Conservation (phyloP, 495 filamentous ascomycete species). For the Hypoxylon perforatum region DNA sequence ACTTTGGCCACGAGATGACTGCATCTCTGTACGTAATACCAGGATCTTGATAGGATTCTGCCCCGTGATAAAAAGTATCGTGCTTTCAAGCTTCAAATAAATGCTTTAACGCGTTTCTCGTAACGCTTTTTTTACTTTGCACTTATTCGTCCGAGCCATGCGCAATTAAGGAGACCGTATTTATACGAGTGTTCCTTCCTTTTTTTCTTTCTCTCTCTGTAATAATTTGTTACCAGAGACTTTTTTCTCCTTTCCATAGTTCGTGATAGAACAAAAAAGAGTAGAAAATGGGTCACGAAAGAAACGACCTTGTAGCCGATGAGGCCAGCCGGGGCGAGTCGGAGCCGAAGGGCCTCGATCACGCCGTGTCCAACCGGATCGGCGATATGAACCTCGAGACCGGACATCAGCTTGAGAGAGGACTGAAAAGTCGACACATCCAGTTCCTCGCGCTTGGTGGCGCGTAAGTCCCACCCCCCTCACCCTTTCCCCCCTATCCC, state of each 20-base stretch:
- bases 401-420: constrained; percentile 65
- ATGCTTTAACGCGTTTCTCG: background rate
- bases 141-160: too few relatives aligned
- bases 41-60: constrained; percentile 7
- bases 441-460: constrained; percentile 80
- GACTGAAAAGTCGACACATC: constrained; percentile 73
- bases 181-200: too few relatives aligned
- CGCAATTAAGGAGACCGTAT: too few relatives aligned
- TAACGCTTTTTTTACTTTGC: background rate
- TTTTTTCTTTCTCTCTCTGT: background rate
- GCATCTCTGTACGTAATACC: constrained; percentile 23
- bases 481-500: too few relatives aligned
- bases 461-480: constrained; percentile 47
- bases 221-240: too few relatives aligned
- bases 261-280: background rate
- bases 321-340: constrained; percentile 35
- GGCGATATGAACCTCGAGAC: constrained; percentile 66
- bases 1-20: constrained; percentile 4
- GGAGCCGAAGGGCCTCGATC: constrained; percentile 63
- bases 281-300: constrained; percentile 13
- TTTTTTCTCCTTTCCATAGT: background rate
- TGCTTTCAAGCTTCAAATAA: background rate
- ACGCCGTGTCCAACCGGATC: constrained; percentile 56
- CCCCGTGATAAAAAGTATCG: constrained; percentile 11
- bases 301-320: constrained; percentile 16